Conservation (phyloP, 371 early-diverging fungal species). For the Mortierella sp. region DNA sequence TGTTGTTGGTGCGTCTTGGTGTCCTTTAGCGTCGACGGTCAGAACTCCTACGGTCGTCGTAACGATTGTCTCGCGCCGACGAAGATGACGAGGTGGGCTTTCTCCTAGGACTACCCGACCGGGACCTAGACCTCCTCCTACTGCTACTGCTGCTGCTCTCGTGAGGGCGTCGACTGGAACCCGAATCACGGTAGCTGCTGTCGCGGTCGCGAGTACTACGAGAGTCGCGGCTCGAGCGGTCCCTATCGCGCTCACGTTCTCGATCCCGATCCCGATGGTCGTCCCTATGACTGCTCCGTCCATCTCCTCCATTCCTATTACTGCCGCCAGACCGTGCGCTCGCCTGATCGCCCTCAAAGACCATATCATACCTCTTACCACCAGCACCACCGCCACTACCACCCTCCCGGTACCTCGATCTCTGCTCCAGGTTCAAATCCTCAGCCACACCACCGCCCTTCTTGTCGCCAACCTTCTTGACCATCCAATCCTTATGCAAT, state of each 20-base stretch:
- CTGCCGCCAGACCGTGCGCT: background rate
- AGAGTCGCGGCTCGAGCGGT: constrained; percentile 25
- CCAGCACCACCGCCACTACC: background rate
- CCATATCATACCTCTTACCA: constrained; percentile 42
- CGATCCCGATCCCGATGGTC: constrained; percentile 7
- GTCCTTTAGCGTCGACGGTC: background rate
- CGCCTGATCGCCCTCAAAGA: constrained; percentile 34
- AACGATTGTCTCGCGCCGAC: background rate
- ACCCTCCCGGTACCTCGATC: constrained; percentile 43
- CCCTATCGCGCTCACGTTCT: constrained; percentile 20
- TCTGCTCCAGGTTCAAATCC: constrained; percentile 53
- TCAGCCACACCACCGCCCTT: constrained; percentile 16
- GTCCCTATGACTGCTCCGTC: background rate
- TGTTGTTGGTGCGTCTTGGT: background rate
- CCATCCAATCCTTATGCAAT: constrained; percentile 82
- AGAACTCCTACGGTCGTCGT: constrained; percentile 2
- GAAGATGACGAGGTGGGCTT: background rate
- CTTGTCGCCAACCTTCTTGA: constrained; percentile 58
- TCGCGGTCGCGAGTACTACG: constrained; percentile 9
- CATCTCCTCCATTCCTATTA: background rate
- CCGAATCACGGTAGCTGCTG: background rate
- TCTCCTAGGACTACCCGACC: background rate
- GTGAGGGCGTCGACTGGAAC: constrained; percentile 1
- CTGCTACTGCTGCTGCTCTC: background rate
- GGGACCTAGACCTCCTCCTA: background rate